phyloP scores from a whole-genome alignment of 176 grass and related monocot genomes.

The Cymbopogon citratus region DNA sequence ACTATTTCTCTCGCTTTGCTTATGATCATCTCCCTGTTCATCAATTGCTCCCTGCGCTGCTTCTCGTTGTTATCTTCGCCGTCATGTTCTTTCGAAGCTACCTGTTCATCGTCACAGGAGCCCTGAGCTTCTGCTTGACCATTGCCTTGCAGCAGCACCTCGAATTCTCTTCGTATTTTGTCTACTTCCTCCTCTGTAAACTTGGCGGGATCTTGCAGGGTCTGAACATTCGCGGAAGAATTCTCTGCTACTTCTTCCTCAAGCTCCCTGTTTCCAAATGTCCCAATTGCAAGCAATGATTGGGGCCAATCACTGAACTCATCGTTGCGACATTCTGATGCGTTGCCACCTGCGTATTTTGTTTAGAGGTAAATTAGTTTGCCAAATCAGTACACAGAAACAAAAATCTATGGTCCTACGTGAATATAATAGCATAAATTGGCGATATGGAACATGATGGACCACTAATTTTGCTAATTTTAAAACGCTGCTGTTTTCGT shows the following conservation, averaged over 20 bases:
- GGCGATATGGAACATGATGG: constrained; percentile 21
- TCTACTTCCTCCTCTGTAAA: constrained; percentile 60
- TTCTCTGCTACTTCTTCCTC: constrained; percentile 26
- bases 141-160: constrained; percentile 31
- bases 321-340: constrained; percentile 37
- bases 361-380: constrained; percentile 25
- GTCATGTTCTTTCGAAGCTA: constrained; percentile 7
- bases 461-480: constrained; percentile 32
- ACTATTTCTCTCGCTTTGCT: too few species aligned
- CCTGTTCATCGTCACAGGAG: constrained; percentile 17
- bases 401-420: constrained; percentile 23
- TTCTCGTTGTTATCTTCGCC: constrained; percentile 25
- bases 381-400: constrained; percentile 1
- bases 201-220: constrained; percentile 30
- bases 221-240: constrained; percentile 17
- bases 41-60: constrained; percentile 9
- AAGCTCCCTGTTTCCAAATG: constrained; percentile 56
- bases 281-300: constrained; percentile 70
- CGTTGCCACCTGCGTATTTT: constrained; percentile 39
- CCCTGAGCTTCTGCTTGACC: constrained; percentile 22
- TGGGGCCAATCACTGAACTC: constrained; percentile 70
- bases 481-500: constrained; percentile 4
- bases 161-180: constrained; percentile 52
- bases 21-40: not conserved
- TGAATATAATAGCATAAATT: constrained; percentile 10